Conservation (phyloP, 352 stramenopile species). For the Globisporangium middletonii region DNA sequence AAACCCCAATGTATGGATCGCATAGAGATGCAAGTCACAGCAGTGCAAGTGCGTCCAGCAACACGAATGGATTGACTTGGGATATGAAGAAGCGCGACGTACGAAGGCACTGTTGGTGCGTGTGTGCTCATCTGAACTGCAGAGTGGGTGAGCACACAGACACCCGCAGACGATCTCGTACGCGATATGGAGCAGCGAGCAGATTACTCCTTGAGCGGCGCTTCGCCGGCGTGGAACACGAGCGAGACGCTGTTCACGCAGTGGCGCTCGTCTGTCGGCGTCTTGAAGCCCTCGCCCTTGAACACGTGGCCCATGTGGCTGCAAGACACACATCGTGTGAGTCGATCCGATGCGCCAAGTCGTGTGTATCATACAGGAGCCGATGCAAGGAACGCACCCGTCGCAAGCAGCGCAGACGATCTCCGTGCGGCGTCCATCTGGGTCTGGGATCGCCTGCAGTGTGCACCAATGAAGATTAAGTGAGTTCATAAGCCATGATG, state of each 20-base stretch:
- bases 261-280: conserved; percentile 82
- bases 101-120: no score
- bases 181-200: background rate
- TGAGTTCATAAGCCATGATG: background rate
- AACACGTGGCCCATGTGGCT: conserved; percentile 91
- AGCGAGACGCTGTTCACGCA: conserved; percentile 90
- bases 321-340: background rate
- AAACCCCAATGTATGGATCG: background rate
- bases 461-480: background rate
- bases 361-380: background rate
- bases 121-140: background rate
- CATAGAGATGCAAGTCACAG: no score
- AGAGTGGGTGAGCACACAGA: background rate
- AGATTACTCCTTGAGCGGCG: conserved; percentile 25
- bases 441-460: conserved; percentile 50
- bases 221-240: conserved; percentile 71
- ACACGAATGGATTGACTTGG: no score
- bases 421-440: conserved; percentile 72
- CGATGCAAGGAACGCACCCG: conserved; percentile 32
- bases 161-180: background rate
- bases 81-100: no score
- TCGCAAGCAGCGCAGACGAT: conserved; percentile 88
- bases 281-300: conserved; percentile 86
- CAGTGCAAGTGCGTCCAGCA: no score
- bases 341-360: no score